Evolutionary conservation across 371 early-diverging fungal genomes (phyloP).

Genomic region (Cokeromyces recurvatus): DNA sequence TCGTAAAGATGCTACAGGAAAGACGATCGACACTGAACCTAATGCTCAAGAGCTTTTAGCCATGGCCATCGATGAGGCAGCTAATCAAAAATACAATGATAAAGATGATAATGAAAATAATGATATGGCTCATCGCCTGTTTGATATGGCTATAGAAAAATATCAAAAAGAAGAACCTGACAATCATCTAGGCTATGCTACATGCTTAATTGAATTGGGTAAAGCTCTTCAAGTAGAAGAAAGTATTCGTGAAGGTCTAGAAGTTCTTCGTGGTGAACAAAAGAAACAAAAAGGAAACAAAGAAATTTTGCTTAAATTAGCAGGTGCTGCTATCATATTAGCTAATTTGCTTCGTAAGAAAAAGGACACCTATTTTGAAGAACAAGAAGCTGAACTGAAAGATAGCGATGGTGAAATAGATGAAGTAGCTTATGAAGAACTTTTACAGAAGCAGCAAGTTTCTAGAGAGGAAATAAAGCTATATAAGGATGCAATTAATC

Average conservation of each 20-base stretch:
- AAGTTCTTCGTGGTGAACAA: slow-evolving; percentile 24
- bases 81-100: slow-evolving; percentile 5
- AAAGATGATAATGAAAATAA: slow-evolving; percentile 16
- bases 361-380: slow-evolving; percentile 25
- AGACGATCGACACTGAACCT: slow-evolving; percentile 27
- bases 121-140: slow-evolving; percentile 44
- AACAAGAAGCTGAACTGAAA: slow-evolving; percentile 17
- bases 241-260: slow-evolving; percentile 42
- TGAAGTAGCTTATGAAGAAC: slow-evolving; percentile 21
- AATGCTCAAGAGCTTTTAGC: slow-evolving; percentile 46
- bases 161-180: slow-evolving; percentile 46
- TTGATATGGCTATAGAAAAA: slow-evolving; percentile 54
- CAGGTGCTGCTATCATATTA: slow-evolving; percentile 24
- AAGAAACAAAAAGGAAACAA: slow-evolving; percentile 17
- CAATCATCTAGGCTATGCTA: slow-evolving; percentile 34
- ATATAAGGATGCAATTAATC: slow-evolving; percentile 30
- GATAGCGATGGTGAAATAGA: slow-evolving; percentile 26
- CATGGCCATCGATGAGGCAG: slow-evolving; percentile 52
- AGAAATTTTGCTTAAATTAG: slow-evolving; percentile 8
- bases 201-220: slow-evolving; percentile 39
- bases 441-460: slow-evolving; percentile 26
- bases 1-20: slow-evolving; percentile 27
- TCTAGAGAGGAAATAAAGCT: slow-evolving; percentile 26
- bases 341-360: slow-evolving; percentile 19
- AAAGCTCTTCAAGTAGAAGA: slow-evolving; percentile 37